Percentiles rank a stretch among this genome's conserved stretches.
phyloP scores from a whole-genome alignment of 2,329 filamentous ascomycete genomes.

The Scedosporium minutisporum region DNA sequence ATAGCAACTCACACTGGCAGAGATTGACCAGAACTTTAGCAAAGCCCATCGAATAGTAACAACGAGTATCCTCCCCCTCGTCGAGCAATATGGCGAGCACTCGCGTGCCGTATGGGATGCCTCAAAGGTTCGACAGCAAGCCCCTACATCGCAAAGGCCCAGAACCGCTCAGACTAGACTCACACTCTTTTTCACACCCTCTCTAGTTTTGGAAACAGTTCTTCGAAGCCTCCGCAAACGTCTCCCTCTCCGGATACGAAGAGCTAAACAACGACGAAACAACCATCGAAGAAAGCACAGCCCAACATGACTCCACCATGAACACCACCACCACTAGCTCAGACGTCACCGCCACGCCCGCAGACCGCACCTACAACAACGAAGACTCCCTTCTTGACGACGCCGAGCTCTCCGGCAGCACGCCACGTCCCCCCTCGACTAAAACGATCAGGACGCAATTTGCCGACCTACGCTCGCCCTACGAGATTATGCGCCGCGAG shows the following conservation, averaged over 20 bases:
- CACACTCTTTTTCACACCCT: slow-evolving; percentile 8
- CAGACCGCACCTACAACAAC: slow-evolving; percentile 27
- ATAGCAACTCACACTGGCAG: slow-evolving; percentile 32
- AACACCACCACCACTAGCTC: slow-evolving; percentile 10
- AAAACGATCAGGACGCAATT: slow-evolving; percentile 43
- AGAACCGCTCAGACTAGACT: neutral
- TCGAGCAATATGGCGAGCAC: slow-evolving; percentile 91
- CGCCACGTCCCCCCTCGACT: slow-evolving; percentile 48
- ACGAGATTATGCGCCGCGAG: slow-evolving; percentile 62
- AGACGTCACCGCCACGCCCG: slow-evolving; percentile 33
- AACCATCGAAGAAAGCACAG: slow-evolving; percentile 40
- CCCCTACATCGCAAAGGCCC: neutral
- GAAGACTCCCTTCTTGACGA: slow-evolving; percentile 64
- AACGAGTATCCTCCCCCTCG: slow-evolving; percentile 80
- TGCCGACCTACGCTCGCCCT: slow-evolving; percentile 64
- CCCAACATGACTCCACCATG: slow-evolving; percentile 35
- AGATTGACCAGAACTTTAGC: slow-evolving; percentile 98
- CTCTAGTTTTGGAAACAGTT: slow-evolving; percentile 97
- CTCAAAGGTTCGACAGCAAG: slow-evolving; percentile 60
- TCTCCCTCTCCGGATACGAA: slow-evolving; percentile 90
- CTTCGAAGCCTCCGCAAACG: slow-evolving; percentile 96
- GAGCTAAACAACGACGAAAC: slow-evolving; percentile 58
- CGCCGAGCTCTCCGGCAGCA: slow-evolving; percentile 54
- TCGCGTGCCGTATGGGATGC: slow-evolving; percentile 94
- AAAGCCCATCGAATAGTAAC: slow-evolving; percentile 94